Evolutionary conservation across 495 filamentous ascomycete genomes (phyloP).

Genomic region (Penicillium macrosclerotiorum): DNA sequence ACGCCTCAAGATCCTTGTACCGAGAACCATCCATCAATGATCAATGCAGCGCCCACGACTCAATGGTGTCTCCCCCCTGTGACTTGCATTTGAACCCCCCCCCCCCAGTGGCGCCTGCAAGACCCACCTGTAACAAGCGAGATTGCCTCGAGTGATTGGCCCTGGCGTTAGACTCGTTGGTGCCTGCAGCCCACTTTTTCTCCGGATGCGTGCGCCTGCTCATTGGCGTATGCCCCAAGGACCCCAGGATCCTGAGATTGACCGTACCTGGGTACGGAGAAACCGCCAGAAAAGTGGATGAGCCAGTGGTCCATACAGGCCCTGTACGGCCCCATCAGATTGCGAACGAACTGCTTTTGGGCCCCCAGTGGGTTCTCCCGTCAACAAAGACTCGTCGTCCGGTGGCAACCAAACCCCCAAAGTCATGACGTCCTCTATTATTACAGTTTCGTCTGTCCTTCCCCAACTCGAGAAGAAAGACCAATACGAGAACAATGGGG

Average conservation of each 20-base stretch:
- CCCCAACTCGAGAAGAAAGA: not conserved
- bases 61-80: slow-evolving; percentile 5
- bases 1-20: slow-evolving; percentile 1
- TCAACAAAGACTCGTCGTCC: slow-evolving; percentile 6
- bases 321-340: slow-evolving; percentile 14
- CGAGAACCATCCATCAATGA: not conserved
- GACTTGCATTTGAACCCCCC: slow-evolving; percentile 12
- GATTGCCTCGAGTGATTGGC: slow-evolving; percentile 14
- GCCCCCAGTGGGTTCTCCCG: not conserved
- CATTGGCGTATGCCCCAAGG: slow-evolving; percentile 26
- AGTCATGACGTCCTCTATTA: slow-evolving; percentile 32
- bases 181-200: slow-evolving; percentile 27
- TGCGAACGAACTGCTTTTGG: slow-evolving; percentile 16
- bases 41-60: too few relatives aligned
- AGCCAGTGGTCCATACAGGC: slow-evolving; percentile 12
- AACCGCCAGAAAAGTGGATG: not conserved
- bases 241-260: slow-evolving; percentile 23
- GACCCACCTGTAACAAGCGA: slow-evolving; percentile 17
- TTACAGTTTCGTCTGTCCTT: too few relatives aligned
- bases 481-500: not conserved
- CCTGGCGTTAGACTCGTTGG: slow-evolving; percentile 17
- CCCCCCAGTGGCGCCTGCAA: slow-evolving; percentile 17
- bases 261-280: not conserved
- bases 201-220: slow-evolving; percentile 21
- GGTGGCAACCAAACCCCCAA: slow-evolving; percentile 16